Evolutionary conservation across 176 grass and related monocot genomes (phyloP).

Genomic region (Oryza meridionalis): DNA sequence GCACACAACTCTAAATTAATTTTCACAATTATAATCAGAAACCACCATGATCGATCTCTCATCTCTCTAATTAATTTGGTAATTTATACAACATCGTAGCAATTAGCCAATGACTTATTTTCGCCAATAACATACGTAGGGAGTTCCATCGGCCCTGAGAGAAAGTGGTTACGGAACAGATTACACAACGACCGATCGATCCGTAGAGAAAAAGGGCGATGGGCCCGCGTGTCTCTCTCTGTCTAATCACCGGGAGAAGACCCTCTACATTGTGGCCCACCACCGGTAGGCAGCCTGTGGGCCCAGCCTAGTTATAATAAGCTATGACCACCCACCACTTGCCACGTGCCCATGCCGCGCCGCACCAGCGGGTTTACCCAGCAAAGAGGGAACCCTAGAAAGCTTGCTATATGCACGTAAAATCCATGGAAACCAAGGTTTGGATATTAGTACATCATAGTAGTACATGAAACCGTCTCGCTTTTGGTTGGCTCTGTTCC

Average conservation of each 20-base stretch:
- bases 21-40: too few relatives aligned
- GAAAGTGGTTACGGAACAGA: neutral
- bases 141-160: neutral
- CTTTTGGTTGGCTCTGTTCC: neutral
- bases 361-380: neutral
- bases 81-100: too few relatives aligned
- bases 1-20: too few relatives aligned
- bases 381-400: neutral
- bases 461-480: neutral
- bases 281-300: conserved; percentile 18
- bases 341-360: conserved; percentile 42
- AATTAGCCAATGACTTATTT: neutral
- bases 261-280: conserved; percentile 12
- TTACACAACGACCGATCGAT: neutral
- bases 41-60: too few relatives aligned
- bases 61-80: too few relatives aligned
- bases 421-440: neutral
- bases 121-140: neutral
- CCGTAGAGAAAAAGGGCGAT: neutral
- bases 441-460: neutral
- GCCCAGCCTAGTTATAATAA: neutral
- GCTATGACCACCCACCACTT: conserved; percentile 43
- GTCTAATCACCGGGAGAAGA: conserved; percentile 35
- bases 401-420: neutral
- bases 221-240: conserved; percentile 48